These are phyloP conservation scores for Trichosporon faecale DNA, from an alignment of 1,284 basidiomycete species.

Conservation along the genomic window DNA sequence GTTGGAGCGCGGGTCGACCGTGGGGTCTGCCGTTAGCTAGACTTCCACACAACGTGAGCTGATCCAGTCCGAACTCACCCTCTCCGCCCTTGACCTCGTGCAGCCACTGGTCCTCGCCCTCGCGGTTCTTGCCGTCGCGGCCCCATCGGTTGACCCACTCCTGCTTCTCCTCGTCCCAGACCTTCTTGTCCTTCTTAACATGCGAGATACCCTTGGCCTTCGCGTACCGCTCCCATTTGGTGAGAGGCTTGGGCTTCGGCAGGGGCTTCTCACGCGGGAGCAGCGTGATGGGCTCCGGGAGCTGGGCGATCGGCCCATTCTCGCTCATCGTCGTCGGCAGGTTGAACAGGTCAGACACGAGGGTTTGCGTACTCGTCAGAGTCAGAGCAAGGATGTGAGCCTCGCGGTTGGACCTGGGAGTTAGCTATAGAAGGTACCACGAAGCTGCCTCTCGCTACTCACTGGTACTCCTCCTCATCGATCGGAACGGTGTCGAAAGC, in stretches of 20 bases:
- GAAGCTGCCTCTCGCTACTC: conserved; percentile 33
- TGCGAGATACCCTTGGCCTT: conserved; percentile 89
- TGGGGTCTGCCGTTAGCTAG: conserved; percentile 54
- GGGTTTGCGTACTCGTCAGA: conserved; percentile 78
- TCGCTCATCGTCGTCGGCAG: conserved; percentile 74
- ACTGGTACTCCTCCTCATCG: conserved; percentile 75
- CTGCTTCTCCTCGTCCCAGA: conserved; percentile 92
- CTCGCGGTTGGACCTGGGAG: conserved; percentile 67
- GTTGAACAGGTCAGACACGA: conserved; percentile 75
- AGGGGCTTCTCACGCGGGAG: conserved; percentile 89
- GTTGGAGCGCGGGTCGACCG: conserved; percentile 78
- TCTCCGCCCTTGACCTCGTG: conserved; percentile 82
- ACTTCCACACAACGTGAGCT: neutral
- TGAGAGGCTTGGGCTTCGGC: conserved; percentile 85
- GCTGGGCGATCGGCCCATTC: conserved; percentile 78
- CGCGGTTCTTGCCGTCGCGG: conserved; percentile 82
- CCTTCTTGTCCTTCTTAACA: conserved; percentile 71
- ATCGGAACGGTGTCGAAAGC: conserved; percentile 85
- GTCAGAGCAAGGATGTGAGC: conserved; percentile 75
- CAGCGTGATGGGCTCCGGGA: conserved; percentile 70
- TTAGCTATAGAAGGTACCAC: neutral
- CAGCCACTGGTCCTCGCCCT: conserved; percentile 85
- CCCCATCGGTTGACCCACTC: conserved; percentile 95
- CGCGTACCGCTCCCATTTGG: conserved; percentile 97
- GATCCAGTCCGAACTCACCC: conserved; percentile 58